These are phyloP conservation scores for Yarrowia deformans DNA, from an alignment of 805 yeast genomes.

Conservation along the genomic window DNA sequence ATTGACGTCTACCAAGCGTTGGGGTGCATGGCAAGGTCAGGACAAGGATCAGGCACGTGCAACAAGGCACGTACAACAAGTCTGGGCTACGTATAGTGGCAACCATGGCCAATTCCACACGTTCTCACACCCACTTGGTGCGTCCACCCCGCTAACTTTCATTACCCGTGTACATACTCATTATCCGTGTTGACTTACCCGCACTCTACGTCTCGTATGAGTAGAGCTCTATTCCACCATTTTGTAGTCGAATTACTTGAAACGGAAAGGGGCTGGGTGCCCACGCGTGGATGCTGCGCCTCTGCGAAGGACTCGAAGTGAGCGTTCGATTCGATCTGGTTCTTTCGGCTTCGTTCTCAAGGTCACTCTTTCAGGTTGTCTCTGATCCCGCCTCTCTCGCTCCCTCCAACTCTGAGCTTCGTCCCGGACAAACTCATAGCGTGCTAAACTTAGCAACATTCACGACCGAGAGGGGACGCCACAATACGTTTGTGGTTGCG, in stretches of 20 bases:
- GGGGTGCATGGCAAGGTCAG: too few relatives aligned
- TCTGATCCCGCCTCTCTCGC: neutral
- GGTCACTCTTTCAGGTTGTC: neutral
- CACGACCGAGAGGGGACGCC: neutral
- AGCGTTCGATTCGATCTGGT: conserved; percentile 5
- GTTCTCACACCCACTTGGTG: neutral
- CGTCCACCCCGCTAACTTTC: neutral
- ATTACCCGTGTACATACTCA: neutral
- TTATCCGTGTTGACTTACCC: neutral
- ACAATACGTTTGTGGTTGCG: neutral
- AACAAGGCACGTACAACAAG: too few relatives aligned
- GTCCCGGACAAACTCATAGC: conserved; percentile 1
- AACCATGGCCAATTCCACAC: too few relatives aligned
- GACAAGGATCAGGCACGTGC: too few relatives aligned
- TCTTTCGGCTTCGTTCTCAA: too few relatives aligned
- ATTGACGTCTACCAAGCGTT: neutral
- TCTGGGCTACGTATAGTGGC: too few relatives aligned
- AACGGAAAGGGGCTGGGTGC: conserved; percentile 27
- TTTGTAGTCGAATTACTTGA: conserved; percentile 3
- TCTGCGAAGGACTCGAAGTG: neutral
- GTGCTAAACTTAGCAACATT: conserved; percentile 1
- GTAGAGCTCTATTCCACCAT: neutral
- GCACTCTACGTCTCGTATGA: conserved; percentile 22
- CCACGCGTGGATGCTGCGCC: conserved; percentile 6
- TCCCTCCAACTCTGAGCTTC: neutral